These are phyloP conservation scores for Parietichytrium sp. DNA, from an alignment of 108 stramenopile species.

Conservation along the genomic window DNA sequence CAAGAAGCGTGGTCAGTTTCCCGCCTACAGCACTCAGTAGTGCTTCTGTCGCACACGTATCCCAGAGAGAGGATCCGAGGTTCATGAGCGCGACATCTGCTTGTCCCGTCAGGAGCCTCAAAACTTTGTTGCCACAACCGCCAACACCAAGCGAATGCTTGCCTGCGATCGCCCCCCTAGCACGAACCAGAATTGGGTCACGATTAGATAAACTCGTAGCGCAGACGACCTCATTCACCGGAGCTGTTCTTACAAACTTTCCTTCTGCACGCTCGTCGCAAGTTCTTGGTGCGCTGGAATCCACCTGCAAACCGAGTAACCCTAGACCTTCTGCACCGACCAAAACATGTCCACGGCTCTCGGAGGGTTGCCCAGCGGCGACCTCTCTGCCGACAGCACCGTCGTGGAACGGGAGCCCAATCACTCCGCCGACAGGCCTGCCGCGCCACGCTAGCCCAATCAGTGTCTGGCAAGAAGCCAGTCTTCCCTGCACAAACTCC, in stretches of 20 bases:
- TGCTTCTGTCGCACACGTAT: conserved; percentile 66
- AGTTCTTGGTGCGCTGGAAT: too few species aligned
- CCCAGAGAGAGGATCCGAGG: conserved; percentile 64
- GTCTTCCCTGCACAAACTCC: conserved; percentile 76
- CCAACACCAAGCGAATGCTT: conserved; percentile 43
- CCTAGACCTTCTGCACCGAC: too few species aligned
- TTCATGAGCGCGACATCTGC: conserved; percentile 62
- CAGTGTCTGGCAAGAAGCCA: conserved; percentile 71
- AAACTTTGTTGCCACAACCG: conserved; percentile 65
- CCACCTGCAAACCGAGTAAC: too few species aligned
- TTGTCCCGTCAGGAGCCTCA: conserved; percentile 48
- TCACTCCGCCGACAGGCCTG: conserved; percentile 66
- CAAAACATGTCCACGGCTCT: too few species aligned
- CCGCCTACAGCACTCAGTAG: conserved; percentile 62
- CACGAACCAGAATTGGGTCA: too few species aligned
- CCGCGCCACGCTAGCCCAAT: conserved; percentile 69
- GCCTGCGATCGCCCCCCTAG: background rate
- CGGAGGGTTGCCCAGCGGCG: too few species aligned
- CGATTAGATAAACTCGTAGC: too few species aligned
- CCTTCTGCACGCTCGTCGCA: too few species aligned
- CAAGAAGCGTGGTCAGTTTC: conserved; percentile 68
- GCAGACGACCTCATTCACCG: too few species aligned
- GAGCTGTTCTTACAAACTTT: too few species aligned
- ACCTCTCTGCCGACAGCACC: conserved; percentile 1
- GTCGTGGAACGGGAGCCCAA: conserved; percentile 68